Evolutionary conservation across 495 filamentous ascomycete species (phyloP).

Genomic region (Parathielavia appendiculata): DNA sequence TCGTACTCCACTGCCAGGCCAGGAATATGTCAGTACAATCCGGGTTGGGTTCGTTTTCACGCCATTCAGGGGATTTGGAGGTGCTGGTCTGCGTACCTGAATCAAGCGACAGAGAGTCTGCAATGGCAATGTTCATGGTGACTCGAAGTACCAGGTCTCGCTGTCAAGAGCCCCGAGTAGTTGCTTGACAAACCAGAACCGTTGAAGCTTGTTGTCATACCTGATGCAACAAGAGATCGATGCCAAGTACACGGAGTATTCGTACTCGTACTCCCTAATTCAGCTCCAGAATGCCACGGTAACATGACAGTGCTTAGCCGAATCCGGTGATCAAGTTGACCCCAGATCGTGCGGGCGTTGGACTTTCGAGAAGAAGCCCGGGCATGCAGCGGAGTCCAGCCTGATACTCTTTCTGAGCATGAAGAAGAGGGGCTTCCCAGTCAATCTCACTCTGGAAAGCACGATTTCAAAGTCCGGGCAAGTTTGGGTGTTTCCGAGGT

Average conservation of each 20-base stretch:
- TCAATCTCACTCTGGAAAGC: too few relatives aligned
- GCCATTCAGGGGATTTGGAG: background rate
- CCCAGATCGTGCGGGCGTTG: too few relatives aligned
- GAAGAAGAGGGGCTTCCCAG: too few relatives aligned
- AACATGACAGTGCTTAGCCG: background rate
- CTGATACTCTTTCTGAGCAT: too few relatives aligned
- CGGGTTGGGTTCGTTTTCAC: background rate
- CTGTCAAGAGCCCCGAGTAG: constrained; percentile 2
- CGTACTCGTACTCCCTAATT: too few relatives aligned
- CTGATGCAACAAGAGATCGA: background rate
- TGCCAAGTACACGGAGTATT: background rate
- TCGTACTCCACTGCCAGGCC: constrained; percentile 74
- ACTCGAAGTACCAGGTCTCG: background rate
- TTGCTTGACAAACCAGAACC: background rate
- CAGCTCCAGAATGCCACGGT: too few relatives aligned
- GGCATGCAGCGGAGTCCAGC: too few relatives aligned
- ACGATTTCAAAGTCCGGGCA: too few relatives aligned
- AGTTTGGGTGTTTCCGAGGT: background rate
- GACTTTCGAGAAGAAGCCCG: too few relatives aligned
- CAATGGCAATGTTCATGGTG: constrained; percentile 44
- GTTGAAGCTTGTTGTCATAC: background rate
- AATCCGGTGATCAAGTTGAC: background rate
- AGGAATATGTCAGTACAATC: constrained; percentile 30
- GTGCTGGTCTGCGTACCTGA: constrained; percentile 37
- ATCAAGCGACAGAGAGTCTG: constrained; percentile 45